These are phyloP conservation scores for Pythium dissimile DNA, from an alignment of 352 stramenopile species.

Conservation along the genomic window DNA sequence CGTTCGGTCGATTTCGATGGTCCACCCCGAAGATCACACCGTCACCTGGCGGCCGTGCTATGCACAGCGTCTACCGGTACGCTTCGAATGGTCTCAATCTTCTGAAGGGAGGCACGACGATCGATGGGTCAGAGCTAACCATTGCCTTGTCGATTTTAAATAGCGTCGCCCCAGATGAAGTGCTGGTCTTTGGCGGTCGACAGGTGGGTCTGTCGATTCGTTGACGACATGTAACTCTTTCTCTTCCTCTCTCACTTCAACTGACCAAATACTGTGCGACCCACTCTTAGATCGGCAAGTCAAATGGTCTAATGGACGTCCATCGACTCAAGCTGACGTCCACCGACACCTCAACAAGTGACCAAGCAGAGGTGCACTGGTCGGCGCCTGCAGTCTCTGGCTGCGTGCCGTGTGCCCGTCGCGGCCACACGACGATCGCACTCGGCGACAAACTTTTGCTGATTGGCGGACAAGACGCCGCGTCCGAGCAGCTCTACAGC, in stretches of 20 bases:
- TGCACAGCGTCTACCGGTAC: conserved; percentile 56
- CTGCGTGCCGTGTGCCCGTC: conserved; percentile 35
- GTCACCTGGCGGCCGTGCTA: conserved; percentile 39
- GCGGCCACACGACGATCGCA: conserved; percentile 56
- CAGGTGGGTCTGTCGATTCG: conserved; percentile 33
- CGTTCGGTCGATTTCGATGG: conserved; percentile 44
- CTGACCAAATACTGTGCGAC: no score
- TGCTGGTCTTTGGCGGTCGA: conserved; percentile 64
- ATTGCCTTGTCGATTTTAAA: background rate
- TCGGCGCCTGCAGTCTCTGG: conserved; percentile 33
- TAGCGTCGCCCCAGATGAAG: conserved; percentile 17
- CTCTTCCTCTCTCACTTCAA: no score
- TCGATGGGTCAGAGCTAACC: no score
- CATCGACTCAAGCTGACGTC: conserved; percentile 30
- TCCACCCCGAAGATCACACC: conserved; percentile 30
- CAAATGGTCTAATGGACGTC: conserved; percentile 54
- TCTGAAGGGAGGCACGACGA: no score
- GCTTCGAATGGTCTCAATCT: no score
- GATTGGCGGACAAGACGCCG: conserved; percentile 56
- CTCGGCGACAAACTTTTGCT: conserved; percentile 59
- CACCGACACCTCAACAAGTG: background rate
- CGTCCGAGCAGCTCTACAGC: conserved; percentile 42
- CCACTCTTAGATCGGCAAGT: conserved; percentile 59
- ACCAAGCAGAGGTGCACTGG: conserved; percentile 30
- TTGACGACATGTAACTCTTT: no score